Percentiles rank a stretch among this genome's conserved stretches.
Conservation (phyloP, 2,329 filamentous ascomycete species). For the Alternaria alternata region DNA sequence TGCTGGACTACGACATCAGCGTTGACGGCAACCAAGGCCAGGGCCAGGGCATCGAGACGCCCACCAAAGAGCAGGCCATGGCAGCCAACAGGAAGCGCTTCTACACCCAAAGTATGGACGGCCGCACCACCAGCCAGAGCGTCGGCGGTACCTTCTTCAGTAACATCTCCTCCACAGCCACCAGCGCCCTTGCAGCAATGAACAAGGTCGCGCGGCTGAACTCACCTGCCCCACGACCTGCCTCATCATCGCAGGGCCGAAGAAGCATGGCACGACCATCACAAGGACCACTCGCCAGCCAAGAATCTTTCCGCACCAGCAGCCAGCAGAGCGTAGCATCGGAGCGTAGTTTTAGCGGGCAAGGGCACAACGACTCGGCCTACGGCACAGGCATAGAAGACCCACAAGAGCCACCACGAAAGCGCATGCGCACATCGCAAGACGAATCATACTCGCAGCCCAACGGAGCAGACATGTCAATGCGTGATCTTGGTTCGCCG, state of each 20-base stretch:
- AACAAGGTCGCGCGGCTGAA: constrained; percentile 91
- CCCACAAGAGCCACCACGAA: constrained; percentile 78
- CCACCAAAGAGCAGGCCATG: constrained; percentile 99
- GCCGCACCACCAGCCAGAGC: constrained; percentile 67
- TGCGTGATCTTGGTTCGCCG: constrained; percentile 69
- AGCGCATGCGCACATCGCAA: constrained; percentile 68
- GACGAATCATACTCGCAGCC: constrained; percentile 51
- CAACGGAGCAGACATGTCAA: constrained; percentile 64
- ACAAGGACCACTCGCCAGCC: constrained; percentile 69
- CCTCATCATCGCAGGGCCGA: constrained; percentile 70
- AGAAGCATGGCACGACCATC: constrained; percentile 75
- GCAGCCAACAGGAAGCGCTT: constrained; percentile 88
- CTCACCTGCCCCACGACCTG: constrained; percentile 73
- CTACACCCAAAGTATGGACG: constrained; percentile 79
- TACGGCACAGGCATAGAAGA: constrained; percentile 69
- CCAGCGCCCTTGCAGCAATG: constrained; percentile 92
- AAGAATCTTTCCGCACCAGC: constrained; percentile 72
- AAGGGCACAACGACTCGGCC: constrained; percentile 66
- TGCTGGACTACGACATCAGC: constrained; percentile 82
- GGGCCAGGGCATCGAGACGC: constrained; percentile 84
- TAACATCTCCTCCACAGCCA: constrained; percentile 93
- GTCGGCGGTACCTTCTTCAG: constrained; percentile 92
- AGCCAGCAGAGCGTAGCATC: constrained; percentile 84
- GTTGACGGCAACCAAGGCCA: constrained; percentile 75
- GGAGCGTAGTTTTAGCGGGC: constrained; percentile 72